These are phyloP conservation scores for Ambrosiella cleistominuta DNA, from an alignment of 2,329 filamentous ascomycete species.

Conservation along the genomic window DNA sequence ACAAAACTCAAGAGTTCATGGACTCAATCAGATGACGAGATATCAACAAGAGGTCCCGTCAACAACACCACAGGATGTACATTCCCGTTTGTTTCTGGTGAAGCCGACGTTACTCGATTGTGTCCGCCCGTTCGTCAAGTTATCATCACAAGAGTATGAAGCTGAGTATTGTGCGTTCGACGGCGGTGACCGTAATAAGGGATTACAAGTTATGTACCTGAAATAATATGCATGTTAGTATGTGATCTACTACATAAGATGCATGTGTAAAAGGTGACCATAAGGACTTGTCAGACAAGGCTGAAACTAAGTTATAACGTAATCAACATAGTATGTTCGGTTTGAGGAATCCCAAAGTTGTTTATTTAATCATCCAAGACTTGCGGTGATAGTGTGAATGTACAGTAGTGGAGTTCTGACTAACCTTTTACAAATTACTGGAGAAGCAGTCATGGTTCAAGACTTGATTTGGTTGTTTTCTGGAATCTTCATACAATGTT, in stretches of 20 bases:
- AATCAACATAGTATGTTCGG: constrained; percentile 49
- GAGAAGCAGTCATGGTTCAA: neutral
- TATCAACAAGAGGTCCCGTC: constrained; percentile 44
- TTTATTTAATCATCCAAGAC: constrained; percentile 39
- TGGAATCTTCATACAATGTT: constrained; percentile 4
- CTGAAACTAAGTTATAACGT: constrained; percentile 43
- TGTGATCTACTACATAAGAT: constrained; percentile 13
- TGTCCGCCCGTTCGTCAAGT: constrained; percentile 55
- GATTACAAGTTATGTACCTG: constrained; percentile 12
- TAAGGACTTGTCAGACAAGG: constrained; percentile 41
- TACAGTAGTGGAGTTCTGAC: constrained; percentile 13
- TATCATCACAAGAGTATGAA: constrained; percentile 33
- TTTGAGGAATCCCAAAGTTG: constrained; percentile 50
- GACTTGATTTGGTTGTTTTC: neutral
- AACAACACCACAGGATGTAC: constrained; percentile 41
- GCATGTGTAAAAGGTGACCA: constrained; percentile 22
- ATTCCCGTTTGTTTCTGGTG: constrained; percentile 38
- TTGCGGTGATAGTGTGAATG: constrained; percentile 5
- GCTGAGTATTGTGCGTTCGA: neutral
- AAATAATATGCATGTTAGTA: constrained; percentile 6
- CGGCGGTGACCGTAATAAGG: neutral
- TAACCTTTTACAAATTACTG: constrained; percentile 28
- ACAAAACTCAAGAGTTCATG: constrained; percentile 15
- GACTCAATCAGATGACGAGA: constrained; percentile 44
- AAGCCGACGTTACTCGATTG: constrained; percentile 34